phyloP scores from a whole-genome alignment of 1,139 yeast species.

The Ashbya aceris region DNA sequence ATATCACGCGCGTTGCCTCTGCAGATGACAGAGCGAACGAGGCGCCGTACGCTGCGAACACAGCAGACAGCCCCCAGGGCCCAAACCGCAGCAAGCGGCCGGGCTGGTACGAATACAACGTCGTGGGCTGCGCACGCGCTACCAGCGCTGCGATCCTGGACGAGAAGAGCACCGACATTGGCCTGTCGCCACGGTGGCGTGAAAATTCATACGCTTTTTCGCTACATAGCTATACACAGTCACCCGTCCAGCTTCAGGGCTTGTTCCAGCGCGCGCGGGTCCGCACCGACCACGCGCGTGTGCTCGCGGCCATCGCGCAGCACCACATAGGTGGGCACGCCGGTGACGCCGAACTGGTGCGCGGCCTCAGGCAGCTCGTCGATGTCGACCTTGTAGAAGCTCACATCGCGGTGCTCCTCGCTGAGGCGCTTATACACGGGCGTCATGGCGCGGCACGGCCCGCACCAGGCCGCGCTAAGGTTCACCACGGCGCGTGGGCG shows the following conservation, averaged over 20 bases:
- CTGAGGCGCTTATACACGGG: constrained; percentile 65
- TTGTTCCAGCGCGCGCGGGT: constrained; percentile 33
- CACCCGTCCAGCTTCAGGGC: not conserved
- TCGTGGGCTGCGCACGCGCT: constrained; percentile 16
- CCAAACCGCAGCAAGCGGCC: constrained; percentile 18
- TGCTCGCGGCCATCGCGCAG: constrained; percentile 59
- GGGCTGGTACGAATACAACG: constrained; percentile 19
- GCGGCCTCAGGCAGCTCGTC: constrained; percentile 66
- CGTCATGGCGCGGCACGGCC: constrained; percentile 82
- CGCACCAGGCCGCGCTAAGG: constrained; percentile 89
- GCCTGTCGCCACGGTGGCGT: no score
- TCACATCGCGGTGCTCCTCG: constrained; percentile 39
- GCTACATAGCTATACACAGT: no score
- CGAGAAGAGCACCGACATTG: constrained; percentile 14
- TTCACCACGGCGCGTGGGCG: constrained; percentile 41
- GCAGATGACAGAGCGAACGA: constrained; percentile 25
- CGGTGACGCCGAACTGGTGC: constrained; percentile 55
- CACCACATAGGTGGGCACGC: constrained; percentile 84
- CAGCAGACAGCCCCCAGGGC: constrained; percentile 20
- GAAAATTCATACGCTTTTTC: no score
- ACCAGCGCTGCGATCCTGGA: constrained; percentile 14
- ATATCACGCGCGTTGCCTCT: constrained; percentile 17
- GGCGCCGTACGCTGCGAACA: constrained; percentile 22
- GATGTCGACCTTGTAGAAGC: constrained; percentile 73
- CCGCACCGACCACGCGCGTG: constrained; percentile 68